Evolutionary conservation across 2,329 filamentous ascomycete species (phyloP).

Genomic region (Cordyceps cateniannulata): DNA sequence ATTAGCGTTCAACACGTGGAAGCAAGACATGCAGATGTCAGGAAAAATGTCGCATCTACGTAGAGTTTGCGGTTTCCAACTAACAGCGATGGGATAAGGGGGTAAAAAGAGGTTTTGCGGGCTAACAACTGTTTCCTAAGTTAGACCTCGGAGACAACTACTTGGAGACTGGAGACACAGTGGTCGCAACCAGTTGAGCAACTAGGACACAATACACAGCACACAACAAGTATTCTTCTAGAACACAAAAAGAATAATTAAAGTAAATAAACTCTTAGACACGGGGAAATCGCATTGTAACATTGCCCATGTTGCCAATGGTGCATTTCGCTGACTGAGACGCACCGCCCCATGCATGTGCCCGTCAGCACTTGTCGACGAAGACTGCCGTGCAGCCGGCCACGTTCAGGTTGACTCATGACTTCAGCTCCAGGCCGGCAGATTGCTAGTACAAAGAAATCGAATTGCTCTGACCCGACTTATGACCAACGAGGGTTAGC

Average conservation of each 20-base stretch:
- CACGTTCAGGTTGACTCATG: constrained; percentile 1
- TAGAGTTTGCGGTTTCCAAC: not conserved
- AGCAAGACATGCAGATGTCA: constrained; percentile 3
- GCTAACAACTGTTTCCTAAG: too few relatives aligned
- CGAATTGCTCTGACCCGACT: not conserved
- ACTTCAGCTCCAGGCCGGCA: not conserved
- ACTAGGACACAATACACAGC: not conserved
- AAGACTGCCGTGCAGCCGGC: not conserved
- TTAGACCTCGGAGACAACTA: too few relatives aligned
- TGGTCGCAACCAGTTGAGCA: not conserved
- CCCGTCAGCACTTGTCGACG: constrained; percentile 7
- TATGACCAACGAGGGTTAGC: not conserved
- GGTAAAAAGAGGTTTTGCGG: too few relatives aligned
- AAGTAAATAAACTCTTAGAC: not conserved
- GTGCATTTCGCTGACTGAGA: constrained; percentile 10
- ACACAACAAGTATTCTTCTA: too few relatives aligned
- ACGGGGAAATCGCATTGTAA: not conserved
- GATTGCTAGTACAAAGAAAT: not conserved
- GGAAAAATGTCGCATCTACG: not conserved
- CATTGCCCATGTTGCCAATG: constrained; percentile 3
- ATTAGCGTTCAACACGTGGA: constrained; percentile 1
- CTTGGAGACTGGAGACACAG: too few relatives aligned
- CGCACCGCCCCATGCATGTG: not conserved
- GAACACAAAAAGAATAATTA: not conserved
- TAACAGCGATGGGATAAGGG: not conserved